Percentiles rank a stretch among this genome's conserved stretches.
These are phyloP conservation scores for Pisolithus orientalis DNA, from an alignment of 768 basidiomycete genomes.

Conservation along the genomic window DNA sequence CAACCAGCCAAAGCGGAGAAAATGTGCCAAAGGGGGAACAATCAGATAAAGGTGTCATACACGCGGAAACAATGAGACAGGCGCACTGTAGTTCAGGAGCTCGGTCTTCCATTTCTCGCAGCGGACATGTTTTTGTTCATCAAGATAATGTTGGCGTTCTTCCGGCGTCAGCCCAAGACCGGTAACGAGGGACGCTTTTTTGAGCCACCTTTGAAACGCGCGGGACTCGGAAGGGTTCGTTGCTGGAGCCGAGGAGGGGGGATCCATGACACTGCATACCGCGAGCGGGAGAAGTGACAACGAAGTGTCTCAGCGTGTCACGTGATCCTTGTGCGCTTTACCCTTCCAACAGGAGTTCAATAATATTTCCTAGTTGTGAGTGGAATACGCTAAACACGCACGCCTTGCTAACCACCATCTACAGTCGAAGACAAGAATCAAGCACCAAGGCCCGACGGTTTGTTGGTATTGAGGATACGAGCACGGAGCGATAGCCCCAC, in stretches of 20 bases:
- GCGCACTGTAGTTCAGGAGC: slow-evolving; percentile 65
- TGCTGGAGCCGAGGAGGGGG: slow-evolving; percentile 13
- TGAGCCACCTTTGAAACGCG: slow-evolving; percentile 47
- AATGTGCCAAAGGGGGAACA: slow-evolving; percentile 3
- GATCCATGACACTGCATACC: slow-evolving; percentile 25
- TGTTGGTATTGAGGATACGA: too few species aligned
- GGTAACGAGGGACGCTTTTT: slow-evolving; percentile 41
- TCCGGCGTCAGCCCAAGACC: slow-evolving; percentile 44
- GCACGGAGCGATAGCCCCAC: too few species aligned
- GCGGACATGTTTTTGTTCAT: slow-evolving; percentile 32
- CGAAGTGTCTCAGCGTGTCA: too few species aligned
- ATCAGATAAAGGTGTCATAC: slow-evolving; percentile 4
- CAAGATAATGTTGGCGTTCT: slow-evolving; percentile 31
- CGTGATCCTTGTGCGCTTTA: too few species aligned
- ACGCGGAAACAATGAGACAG: slow-evolving; percentile 6
- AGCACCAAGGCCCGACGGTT: too few species aligned
- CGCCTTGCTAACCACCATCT: too few species aligned
- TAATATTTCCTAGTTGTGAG: too few species aligned
- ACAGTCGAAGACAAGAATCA: too few species aligned
- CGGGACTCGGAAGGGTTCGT: slow-evolving; percentile 16
- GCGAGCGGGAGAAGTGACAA: too few species aligned
- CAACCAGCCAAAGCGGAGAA: neutral
- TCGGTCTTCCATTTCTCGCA: slow-evolving; percentile 71
- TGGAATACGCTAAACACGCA: too few species aligned
- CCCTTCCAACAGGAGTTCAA: too few species aligned